Percentiles rank a stretch among this genome's conserved stretches.
Evolutionary conservation across 371 early-diverging fungal species (phyloP).

Genomic region (Rhizomucor miehei): DNA sequence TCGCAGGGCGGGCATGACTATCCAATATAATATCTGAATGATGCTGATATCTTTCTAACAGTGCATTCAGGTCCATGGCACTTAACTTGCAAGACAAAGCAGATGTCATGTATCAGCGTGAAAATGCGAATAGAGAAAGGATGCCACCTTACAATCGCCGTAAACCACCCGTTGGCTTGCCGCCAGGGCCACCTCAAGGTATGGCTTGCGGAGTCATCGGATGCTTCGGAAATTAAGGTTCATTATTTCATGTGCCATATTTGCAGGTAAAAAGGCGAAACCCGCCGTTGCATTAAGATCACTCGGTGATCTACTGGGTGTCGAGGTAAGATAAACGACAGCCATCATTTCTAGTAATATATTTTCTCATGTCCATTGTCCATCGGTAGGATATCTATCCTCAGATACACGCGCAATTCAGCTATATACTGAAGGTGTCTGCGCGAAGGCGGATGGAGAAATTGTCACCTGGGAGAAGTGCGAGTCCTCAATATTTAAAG

Average conservation of each 20-base stretch:
- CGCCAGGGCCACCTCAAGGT: constrained; percentile 50
- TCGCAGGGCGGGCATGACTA: too few species aligned
- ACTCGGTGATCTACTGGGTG: constrained; percentile 47
- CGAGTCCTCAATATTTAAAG: constrained; percentile 31
- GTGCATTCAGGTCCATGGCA: constrained; percentile 57
- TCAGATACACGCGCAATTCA: constrained; percentile 53
- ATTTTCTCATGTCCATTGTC: too few species aligned
- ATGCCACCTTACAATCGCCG: constrained; percentile 4
- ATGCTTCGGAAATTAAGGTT: neutral
- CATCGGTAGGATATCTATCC: constrained; percentile 44
- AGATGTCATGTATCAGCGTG: constrained; percentile 46
- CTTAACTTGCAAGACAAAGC: constrained; percentile 58
- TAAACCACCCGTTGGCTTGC: constrained; percentile 31
- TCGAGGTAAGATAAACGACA: constrained; percentile 27
- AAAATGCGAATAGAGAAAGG: constrained; percentile 31
- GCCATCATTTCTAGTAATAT: neutral
- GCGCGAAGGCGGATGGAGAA: constrained; percentile 47
- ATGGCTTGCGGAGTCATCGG: constrained; percentile 4
- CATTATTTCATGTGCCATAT: constrained; percentile 34
- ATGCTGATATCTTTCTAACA: constrained; percentile 9
- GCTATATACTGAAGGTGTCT: constrained; percentile 50
- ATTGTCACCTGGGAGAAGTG: constrained; percentile 32
- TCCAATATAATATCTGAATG: too few species aligned
- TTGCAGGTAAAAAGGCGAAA: constrained; percentile 39
- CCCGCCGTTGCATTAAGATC: constrained; percentile 45